A percentile compares a stretch with the other conserved stretches of the same genome.
Evolutionary conservation across 2,329 filamentous ascomycete species (phyloP).

Genomic region (Calonectria henricotiae): DNA sequence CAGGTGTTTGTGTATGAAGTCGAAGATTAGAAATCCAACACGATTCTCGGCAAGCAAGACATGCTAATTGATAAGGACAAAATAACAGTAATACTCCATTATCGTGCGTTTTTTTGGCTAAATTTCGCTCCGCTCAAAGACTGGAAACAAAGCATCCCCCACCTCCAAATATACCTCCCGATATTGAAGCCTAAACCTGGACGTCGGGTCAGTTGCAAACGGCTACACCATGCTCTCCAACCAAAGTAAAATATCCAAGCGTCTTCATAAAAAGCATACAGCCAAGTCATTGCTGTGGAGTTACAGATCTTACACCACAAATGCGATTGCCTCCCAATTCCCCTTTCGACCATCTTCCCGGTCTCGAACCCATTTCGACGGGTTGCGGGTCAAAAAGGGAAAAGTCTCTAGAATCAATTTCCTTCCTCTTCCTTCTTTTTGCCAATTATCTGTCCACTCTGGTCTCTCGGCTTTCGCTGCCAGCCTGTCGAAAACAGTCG

Average conservation of each 20-base stretch:
- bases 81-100: background rate
- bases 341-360: background rate
- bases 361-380: background rate
- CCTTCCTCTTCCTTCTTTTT: conserved; percentile 38
- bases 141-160: conserved; percentile 1
- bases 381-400: background rate
- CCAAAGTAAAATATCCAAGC: conserved; percentile 7
- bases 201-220: conserved; percentile 8
- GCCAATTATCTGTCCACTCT: conserved; percentile 60
- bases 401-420: conserved; percentile 22
- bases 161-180: background rate
- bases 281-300: conserved; percentile 14
- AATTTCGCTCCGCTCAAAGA: background rate
- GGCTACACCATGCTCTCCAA: background rate
- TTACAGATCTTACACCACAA: conserved; percentile 14
- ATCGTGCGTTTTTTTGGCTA: background rate
- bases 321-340: background rate
- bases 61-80: background rate
- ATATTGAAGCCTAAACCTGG: background rate
- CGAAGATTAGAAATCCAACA: no score
- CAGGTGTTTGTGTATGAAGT: no score
- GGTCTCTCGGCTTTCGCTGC: conserved; percentile 77
- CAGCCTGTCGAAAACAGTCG: conserved; percentile 86
- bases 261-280: conserved; percentile 23
- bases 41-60: no score